These are phyloP conservation scores for Leccinum disarticulatum DNA, from an alignment of 768 basidiomycete species.

Conservation along the genomic window DNA sequence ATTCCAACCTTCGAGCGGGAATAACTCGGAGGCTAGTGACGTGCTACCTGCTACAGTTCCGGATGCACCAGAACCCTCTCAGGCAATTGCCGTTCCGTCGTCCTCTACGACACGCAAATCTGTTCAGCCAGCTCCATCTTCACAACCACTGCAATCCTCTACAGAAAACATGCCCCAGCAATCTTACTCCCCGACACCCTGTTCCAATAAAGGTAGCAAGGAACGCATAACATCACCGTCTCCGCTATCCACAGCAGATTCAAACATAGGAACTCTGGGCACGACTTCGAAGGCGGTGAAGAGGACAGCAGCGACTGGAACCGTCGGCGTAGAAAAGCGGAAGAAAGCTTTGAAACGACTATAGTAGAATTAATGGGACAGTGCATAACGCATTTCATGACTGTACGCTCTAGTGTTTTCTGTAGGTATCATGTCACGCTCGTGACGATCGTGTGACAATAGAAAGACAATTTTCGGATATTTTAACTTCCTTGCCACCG, in stretches of 20 bases:
- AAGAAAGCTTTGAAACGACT: slow-evolving; percentile 87
- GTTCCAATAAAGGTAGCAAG: slow-evolving; percentile 38
- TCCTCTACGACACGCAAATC: slow-evolving; percentile 44
- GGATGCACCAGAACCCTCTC: slow-evolving; percentile 24
- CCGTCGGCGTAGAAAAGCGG: slow-evolving; percentile 71
- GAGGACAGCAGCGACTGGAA: slow-evolving; percentile 54
- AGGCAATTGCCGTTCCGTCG: slow-evolving; percentile 42
- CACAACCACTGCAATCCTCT: slow-evolving; percentile 37
- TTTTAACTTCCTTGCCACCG: background rate
- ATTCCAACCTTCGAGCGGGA: slow-evolving; percentile 52
- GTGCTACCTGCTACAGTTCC: slow-evolving; percentile 17
- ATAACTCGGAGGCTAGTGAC: slow-evolving; percentile 20
- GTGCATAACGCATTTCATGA: slow-evolving; percentile 5
- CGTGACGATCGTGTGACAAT: slow-evolving; percentile 25
- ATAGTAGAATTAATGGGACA: slow-evolving; percentile 33
- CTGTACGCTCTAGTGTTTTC: slow-evolving; percentile 9
- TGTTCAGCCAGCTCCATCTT: slow-evolving; percentile 40
- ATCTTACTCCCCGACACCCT: slow-evolving; percentile 35
- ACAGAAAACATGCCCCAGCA: slow-evolving; percentile 42
- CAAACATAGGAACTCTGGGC: slow-evolving; percentile 52
- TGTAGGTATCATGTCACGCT: slow-evolving; percentile 7
- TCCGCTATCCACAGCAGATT: slow-evolving; percentile 69
- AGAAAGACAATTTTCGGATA: slow-evolving; percentile 16
- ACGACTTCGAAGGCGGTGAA: slow-evolving; percentile 63
- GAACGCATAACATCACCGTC: slow-evolving; percentile 69